A percentile compares a stretch with the other conserved stretches of the same genome.
These are phyloP conservation scores for Xerocomus brunneocitrinus DNA, from an alignment of 768 basidiomycete genomes.

Conservation along the genomic window DNA sequence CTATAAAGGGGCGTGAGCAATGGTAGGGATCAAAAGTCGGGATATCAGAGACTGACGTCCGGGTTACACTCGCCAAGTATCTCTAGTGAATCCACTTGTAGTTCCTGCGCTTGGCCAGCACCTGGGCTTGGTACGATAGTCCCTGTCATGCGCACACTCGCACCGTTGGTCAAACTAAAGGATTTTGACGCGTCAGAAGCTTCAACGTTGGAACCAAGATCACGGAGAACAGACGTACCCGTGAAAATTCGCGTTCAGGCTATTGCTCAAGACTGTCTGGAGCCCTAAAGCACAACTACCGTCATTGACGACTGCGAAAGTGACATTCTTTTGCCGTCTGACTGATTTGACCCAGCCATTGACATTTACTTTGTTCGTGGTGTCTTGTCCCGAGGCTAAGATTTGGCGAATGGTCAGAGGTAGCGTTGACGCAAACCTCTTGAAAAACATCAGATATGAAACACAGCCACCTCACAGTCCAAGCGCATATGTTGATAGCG, in stretches of 20 bases:
- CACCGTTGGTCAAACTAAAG: conserved; percentile 48
- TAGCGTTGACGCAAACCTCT: conserved; percentile 29
- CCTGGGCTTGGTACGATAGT: conserved; percentile 45
- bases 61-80: conserved; percentile 55
- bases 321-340: conserved; percentile 81
- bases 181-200: conserved; percentile 4
- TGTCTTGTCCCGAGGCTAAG: conserved; percentile 20
- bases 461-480: conserved; percentile 24
- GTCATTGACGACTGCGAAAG: conserved; percentile 80
- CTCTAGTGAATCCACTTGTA: conserved; percentile 44
- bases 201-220: background rate
- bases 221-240: conserved; percentile 8
- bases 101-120: conserved; percentile 47
- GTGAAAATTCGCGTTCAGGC: conserved; percentile 12
- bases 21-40: background rate
- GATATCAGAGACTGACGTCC: conserved; percentile 36
- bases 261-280: conserved; percentile 67
- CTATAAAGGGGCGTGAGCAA: conserved; percentile 35
- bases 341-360: conserved; percentile 87
- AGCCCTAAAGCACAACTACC: conserved; percentile 68
- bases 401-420: conserved; percentile 37
- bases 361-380: conserved; percentile 36
- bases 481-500: background rate
- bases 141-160: conserved; percentile 50
- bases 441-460: conserved; percentile 20